A percentile compares a stretch with the other conserved stretches of the same genome.
phyloP scores from a whole-genome alignment of 2,329 filamentous ascomycete species.

The Endoconidiophora polonica region DNA sequence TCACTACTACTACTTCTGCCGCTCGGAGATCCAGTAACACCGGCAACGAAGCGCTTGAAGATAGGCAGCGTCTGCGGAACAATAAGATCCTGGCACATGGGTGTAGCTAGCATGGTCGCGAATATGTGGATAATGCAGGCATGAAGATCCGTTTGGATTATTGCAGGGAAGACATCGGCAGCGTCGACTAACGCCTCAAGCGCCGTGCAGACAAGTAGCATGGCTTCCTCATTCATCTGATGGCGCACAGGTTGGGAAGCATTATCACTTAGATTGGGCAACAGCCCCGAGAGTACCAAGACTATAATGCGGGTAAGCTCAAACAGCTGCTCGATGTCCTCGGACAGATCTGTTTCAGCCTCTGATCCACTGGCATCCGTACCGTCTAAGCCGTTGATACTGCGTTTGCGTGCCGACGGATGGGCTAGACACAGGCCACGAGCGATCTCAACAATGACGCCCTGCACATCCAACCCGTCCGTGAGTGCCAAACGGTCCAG shows the following conservation, averaged over 20 bases:
- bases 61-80: slow-evolving; percentile 82
- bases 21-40: slow-evolving; percentile 38
- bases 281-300: slow-evolving; percentile 68
- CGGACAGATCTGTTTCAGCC: slow-evolving; percentile 60
- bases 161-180: slow-evolving; percentile 84
- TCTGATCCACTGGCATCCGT: slow-evolving; percentile 25
- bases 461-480: slow-evolving; percentile 74
- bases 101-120: slow-evolving; percentile 76
- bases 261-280: slow-evolving; percentile 65
- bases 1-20: slow-evolving; percentile 21
- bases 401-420: slow-evolving; percentile 54
- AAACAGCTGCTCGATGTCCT: slow-evolving; percentile 96
- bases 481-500: slow-evolving; percentile 85
- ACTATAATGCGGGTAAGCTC: slow-evolving; percentile 94
- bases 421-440: slow-evolving; percentile 80
- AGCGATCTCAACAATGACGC: slow-evolving; percentile 86
- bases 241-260: slow-evolving; percentile 44
- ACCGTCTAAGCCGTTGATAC: slow-evolving; percentile 9
- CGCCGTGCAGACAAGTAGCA: slow-evolving; percentile 61
- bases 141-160: slow-evolving; percentile 92
- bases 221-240: slow-evolving; percentile 73
- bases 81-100: slow-evolving; percentile 67
- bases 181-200: slow-evolving; percentile 85
- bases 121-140: slow-evolving; percentile 97
- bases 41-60: slow-evolving; percentile 75